Conservation (phyloP, 2,329 filamentous ascomycete species). For the Helicocarpus griseus region DNA sequence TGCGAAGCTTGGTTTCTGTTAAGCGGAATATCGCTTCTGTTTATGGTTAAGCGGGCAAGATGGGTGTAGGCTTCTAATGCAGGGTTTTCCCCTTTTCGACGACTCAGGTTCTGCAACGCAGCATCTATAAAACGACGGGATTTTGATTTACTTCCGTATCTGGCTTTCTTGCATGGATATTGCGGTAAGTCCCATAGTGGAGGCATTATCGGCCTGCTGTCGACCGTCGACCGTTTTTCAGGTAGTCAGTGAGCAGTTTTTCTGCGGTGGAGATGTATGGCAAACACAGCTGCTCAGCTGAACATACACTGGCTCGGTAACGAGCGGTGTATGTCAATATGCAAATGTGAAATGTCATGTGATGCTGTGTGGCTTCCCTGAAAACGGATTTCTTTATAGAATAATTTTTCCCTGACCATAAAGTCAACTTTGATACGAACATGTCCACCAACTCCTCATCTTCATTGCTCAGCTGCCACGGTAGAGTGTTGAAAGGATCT, state of each 20-base stretch:
- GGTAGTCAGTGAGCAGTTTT: slow-evolving; percentile 21
- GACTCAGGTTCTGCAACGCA: slow-evolving; percentile 24
- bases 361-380: slow-evolving; percentile 24
- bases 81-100: slow-evolving; percentile 18
- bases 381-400: slow-evolving; percentile 29
- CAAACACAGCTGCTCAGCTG: slow-evolving; percentile 17
- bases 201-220: slow-evolving; percentile 19
- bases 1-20: slow-evolving; percentile 17
- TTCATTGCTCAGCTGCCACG: slow-evolving; percentile 17
- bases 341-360: slow-evolving; percentile 27
- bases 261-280: slow-evolving; percentile 20
- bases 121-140: slow-evolving; percentile 21
- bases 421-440: slow-evolving; percentile 28
- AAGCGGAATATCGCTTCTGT: slow-evolving; percentile 12
- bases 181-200: slow-evolving; percentile 26
- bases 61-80: slow-evolving; percentile 24
- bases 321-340: slow-evolving; percentile 30
- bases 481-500: slow-evolving; percentile 25
- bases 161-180: slow-evolving; percentile 30
- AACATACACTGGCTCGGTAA: slow-evolving; percentile 23
- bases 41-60: slow-evolving; percentile 25
- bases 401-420: slow-evolving; percentile 34
- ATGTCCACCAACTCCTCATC: slow-evolving; percentile 26
- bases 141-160: slow-evolving; percentile 25
- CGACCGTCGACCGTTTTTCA: slow-evolving; percentile 10